Evolutionary conservation across 2,329 filamentous ascomycete species (phyloP), one percentile per base, ranked within the genome.

Genomic region (Claviceps lovelessii): DNA sequence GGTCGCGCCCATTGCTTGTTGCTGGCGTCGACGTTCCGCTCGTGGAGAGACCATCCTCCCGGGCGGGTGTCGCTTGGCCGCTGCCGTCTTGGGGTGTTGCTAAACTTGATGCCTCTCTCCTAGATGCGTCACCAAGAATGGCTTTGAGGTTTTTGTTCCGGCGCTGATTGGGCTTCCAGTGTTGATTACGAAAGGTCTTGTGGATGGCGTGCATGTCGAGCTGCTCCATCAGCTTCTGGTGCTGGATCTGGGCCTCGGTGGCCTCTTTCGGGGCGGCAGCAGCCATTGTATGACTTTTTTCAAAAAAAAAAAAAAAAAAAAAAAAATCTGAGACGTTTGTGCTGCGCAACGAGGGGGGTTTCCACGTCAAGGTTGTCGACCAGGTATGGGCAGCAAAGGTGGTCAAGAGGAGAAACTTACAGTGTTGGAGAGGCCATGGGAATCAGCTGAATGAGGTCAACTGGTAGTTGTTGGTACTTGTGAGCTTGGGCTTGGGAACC

Each of bases 61-160:
- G 67, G 54, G 58, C 73, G 62, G 65, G 85, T 1, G 90, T 94
- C 7, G 80, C 88, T 53, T 82, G 78, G 60, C 90, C 90, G 65
- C 86, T 90, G 61, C 72, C 67, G 67, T 88, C 87, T 66, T 88
- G 85, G 0, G 88, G 78, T 1, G 81, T 95, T 17, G 86, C 88
- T 65, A 90, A 77, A 41, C 88, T 78, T 4, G 90, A 95, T n/a
- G 89, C 88, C 74, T 97, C 91, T 66, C 86, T 88, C 62, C 89
- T 85, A 28, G 87, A 82, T 13, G 86, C 88, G 64, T 98, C 93
- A 57, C 89, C 86, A 58, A 98, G 78, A 58, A 98, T 93, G 63
- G 95, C 88, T 72, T 97, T 97, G 71, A 97, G 85, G 70, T 95
- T 97, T 76, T 98, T 98, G 80, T 98, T 98, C 70, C 93, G 88